phyloP scores from a whole-genome alignment of 257 asterid species.

The Sherardia arvensis region DNA sequence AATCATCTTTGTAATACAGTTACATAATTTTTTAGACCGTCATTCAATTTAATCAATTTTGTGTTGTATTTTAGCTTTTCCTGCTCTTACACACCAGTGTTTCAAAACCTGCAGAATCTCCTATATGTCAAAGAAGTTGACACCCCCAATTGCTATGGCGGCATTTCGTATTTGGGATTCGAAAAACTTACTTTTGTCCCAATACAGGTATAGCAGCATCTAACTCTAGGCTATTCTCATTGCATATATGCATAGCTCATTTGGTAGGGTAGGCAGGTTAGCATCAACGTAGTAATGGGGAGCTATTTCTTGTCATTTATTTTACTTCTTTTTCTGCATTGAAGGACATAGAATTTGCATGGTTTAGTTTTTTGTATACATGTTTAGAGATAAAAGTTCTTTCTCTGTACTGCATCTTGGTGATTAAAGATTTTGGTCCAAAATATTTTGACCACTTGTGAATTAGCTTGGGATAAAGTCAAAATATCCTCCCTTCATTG shows the following conservation, averaged over 20 bases:
- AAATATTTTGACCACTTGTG: no score
- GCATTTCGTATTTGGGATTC: constrained; percentile 74
- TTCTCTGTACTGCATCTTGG: background rate
- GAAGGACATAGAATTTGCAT: background rate
- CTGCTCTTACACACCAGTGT: constrained; percentile 6
- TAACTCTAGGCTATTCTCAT: background rate
- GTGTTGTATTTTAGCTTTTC: background rate
- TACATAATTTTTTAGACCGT: no score
- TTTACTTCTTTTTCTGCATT: background rate
- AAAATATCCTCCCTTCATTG: no score
- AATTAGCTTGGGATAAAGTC: no score
- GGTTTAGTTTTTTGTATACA: background rate
- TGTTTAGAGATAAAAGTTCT: background rate
- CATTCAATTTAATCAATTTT: background rate
- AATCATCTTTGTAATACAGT: no score
- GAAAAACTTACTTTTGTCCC: constrained; percentile 93
- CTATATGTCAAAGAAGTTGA: constrained; percentile 61
- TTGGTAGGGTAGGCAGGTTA: background rate
- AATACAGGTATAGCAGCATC: constrained; percentile 55
- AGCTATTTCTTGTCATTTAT: background rate
- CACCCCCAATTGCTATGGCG: constrained; percentile 89
- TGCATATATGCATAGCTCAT: background rate
- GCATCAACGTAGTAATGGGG: background rate
- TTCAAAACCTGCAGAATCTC: constrained; percentile 58
- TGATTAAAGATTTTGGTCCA: background rate